A percentile compares a stretch with the other conserved stretches of the same genome.
phyloP scores from a whole-genome alignment of 2,329 filamentous ascomycete species.

The Pseudophaeomoniella oleicola region DNA sequence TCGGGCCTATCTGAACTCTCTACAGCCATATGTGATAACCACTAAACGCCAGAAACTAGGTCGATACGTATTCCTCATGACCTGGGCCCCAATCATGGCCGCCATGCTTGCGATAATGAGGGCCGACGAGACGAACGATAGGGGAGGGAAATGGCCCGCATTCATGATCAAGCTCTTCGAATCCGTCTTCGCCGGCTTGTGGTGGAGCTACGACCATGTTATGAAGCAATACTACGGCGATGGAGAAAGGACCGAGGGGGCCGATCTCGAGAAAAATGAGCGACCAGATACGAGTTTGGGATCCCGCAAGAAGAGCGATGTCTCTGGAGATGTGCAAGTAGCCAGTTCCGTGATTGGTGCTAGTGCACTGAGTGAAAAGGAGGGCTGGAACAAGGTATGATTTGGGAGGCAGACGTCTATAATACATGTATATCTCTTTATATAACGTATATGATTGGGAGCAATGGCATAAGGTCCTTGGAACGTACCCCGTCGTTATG shows the following conservation, averaged over 20 bases:
- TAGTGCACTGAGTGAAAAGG: too few species aligned
- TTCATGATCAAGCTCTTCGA: conserved; percentile 47
- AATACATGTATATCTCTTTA: too few species aligned
- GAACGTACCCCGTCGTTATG: too few species aligned
- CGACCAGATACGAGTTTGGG: background rate
- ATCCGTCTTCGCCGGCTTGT: conserved; percentile 41
- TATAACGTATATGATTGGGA: too few species aligned
- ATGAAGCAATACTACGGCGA: conserved; percentile 65
- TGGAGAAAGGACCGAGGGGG: conserved; percentile 52
- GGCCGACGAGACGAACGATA: conserved; percentile 36
- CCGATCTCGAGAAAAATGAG: background rate
- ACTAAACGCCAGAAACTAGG: conserved; percentile 53
- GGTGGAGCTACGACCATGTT: conserved; percentile 49
- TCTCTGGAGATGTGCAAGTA: too few species aligned
- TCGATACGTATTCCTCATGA: conserved; percentile 41
- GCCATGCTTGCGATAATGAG: conserved; percentile 33
- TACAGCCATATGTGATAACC: conserved; percentile 60
- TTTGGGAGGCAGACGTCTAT: too few species aligned
- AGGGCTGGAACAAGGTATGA: too few species aligned
- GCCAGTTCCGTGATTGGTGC: too few species aligned
- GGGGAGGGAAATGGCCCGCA: conserved; percentile 50
- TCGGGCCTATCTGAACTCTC: conserved; percentile 51
- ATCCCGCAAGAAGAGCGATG: background rate
- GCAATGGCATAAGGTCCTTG: too few species aligned
- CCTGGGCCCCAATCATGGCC: conserved; percentile 46